Percentiles rank a stretch among this genome's conserved stretches.
phyloP scores from a whole-genome alignment of 2,329 filamentous ascomycete genomes.

The Coniosporium tulheliwenetii region DNA sequence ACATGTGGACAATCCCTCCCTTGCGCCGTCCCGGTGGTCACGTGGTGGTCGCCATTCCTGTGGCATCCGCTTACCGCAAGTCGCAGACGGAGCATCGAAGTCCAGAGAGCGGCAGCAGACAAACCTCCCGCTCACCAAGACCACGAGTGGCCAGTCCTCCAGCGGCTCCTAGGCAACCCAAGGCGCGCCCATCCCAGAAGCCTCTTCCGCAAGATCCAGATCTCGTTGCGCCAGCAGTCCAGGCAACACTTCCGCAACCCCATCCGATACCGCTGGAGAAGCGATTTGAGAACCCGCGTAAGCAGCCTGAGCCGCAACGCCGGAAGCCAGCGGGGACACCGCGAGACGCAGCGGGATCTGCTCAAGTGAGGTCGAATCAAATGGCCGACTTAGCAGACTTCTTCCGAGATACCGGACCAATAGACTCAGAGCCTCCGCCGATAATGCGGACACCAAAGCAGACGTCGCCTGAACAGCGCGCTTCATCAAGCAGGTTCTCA shows the following conservation, averaged over 20 bases:
- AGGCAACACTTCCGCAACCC: constrained; percentile 4
- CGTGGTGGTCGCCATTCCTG: neutral
- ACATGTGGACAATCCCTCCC: neutral
- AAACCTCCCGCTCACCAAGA: too few relatives aligned
- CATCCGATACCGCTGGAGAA: constrained; percentile 8
- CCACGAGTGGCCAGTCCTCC: too few relatives aligned
- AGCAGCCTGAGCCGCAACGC: constrained; percentile 4
- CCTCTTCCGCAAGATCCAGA: constrained; percentile 11
- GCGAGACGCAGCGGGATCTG: constrained; percentile 2
- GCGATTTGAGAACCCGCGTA: constrained; percentile 9
- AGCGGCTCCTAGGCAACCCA: too few relatives aligned
- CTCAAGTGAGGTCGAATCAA: constrained; percentile 1
- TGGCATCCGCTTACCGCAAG: neutral
- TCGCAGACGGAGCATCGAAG: too few relatives aligned
- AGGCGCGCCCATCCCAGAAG: constrained; percentile 5
- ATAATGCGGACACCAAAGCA: too few relatives aligned
- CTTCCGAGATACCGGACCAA: constrained; percentile 7
- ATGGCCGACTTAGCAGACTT: constrained; percentile 11
- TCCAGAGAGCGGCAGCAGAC: too few relatives aligned
- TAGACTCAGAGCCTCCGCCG: neutral
- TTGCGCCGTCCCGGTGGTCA: neutral
- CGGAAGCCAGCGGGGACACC: neutral
- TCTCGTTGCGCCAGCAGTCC: constrained; percentile 3
- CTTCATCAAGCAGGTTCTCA: too few relatives aligned
- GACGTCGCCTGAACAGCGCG: too few relatives aligned